phyloP scores from a whole-genome alignment of 2,329 filamentous ascomycete species.

The Paraconiothyrium brasiliense region DNA sequence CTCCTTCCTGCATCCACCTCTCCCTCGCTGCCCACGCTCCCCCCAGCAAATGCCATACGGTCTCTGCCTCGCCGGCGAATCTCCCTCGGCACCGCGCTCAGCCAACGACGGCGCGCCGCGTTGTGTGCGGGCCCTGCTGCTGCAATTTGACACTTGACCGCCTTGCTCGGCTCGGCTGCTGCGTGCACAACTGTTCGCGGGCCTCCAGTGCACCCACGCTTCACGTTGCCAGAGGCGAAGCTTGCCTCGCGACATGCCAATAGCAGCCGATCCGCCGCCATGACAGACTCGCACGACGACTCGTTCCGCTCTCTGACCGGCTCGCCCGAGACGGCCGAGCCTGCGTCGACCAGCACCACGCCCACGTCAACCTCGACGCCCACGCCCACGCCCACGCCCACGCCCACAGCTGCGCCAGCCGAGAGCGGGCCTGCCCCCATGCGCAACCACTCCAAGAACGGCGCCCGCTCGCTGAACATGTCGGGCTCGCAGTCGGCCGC shows the following conservation, averaged over 20 bases:
- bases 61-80: conserved; percentile 25
- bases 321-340: conserved; percentile 49
- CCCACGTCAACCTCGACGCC: conserved; percentile 26
- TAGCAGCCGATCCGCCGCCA: conserved; percentile 35
- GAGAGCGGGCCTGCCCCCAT: conserved; percentile 29
- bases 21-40: conserved; percentile 18
- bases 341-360: conserved; percentile 29
- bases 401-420: conserved; percentile 24
- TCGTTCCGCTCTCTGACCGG: conserved; percentile 50
- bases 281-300: conserved; percentile 43
- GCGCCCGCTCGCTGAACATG: conserved; percentile 39
- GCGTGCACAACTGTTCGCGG: conserved; percentile 15
- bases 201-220: conserved; percentile 33
- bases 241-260: conserved; percentile 39
- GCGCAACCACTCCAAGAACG: conserved; percentile 38
- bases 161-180: conserved; percentile 22
- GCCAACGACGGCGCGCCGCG: conserved; percentile 46
- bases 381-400: conserved; percentile 23
- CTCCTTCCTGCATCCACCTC: conserved; percentile 17
- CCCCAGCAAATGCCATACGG: conserved; percentile 35
- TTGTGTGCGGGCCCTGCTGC: conserved; percentile 21
- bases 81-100: conserved; percentile 31
- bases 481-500: conserved; percentile 50
- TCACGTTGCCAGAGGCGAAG: conserved; percentile 24
- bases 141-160: conserved; percentile 30